Conservation (phyloP, 495 filamentous ascomycete genomes). For the Lophiotrema nucula region DNA sequence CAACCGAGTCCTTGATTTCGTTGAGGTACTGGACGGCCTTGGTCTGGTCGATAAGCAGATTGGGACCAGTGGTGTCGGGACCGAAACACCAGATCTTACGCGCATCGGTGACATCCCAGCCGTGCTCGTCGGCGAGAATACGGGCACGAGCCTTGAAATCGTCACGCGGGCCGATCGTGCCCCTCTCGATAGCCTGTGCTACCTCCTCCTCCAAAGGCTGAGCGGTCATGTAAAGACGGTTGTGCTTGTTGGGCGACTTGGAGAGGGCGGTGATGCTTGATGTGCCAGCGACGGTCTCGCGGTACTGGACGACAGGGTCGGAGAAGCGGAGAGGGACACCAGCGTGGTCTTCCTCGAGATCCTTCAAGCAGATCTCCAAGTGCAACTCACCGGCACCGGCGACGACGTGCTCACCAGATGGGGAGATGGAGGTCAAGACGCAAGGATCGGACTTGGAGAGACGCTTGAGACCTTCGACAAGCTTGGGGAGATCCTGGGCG, state of each 20-base stretch:
- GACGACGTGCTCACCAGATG: conserved; percentile 97
- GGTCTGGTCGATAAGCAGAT: conserved; percentile 98
- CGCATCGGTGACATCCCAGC: conserved; percentile 99
- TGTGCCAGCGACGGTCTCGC: conserved; percentile 80
- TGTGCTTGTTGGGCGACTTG: conserved; percentile 99
- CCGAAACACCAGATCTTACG: conserved; percentile 99
- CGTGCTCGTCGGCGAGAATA: conserved; percentile 93
- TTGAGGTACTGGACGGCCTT: conserved; percentile 99
- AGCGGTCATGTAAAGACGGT: conserved; percentile 94
- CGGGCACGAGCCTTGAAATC: conserved; percentile 99
- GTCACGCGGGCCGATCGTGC: conserved; percentile 92
- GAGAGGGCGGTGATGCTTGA: conserved; percentile 96
- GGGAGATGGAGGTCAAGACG: conserved; percentile 82
- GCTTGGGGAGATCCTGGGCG: conserved; percentile 98
- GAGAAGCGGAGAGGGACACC: conserved; percentile 95
- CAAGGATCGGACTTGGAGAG: conserved; percentile 99
- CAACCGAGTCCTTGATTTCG: conserved; percentile 99
- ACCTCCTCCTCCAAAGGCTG: conserved; percentile 89
- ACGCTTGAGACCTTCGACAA: conserved; percentile 99
- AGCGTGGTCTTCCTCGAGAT: conserved; percentile 99
- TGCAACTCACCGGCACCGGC: conserved; percentile 99
- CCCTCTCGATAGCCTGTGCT: conserved; percentile 81
- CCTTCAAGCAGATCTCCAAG: conserved; percentile 99
- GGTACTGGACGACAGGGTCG: conserved; percentile 95
- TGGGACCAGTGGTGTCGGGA: conserved; percentile 95